phyloP scores from a whole-genome alignment of 306 rosid species.

The Carpinus viminea region DNA sequence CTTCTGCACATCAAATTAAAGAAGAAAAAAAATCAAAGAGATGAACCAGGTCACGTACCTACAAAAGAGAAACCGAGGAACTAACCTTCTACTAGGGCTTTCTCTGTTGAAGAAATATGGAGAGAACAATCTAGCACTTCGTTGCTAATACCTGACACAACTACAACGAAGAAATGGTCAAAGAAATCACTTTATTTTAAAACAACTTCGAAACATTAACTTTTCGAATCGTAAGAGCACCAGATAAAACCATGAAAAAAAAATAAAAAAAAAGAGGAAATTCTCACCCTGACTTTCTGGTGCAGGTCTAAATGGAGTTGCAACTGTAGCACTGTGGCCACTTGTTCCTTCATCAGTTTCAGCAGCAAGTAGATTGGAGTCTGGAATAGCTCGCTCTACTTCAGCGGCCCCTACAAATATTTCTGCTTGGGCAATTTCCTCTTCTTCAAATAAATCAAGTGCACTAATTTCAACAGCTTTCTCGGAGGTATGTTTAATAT shows the following conservation, averaged over 20 bases:
- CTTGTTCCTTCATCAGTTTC: background rate
- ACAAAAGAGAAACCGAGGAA: background rate
- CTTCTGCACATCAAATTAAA: conserved; percentile 2
- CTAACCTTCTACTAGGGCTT: background rate
- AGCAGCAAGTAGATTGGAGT: background rate
- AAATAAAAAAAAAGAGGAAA: too few relatives aligned
- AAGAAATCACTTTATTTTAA: background rate
- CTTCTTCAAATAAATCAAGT: background rate
- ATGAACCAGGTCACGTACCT: background rate
- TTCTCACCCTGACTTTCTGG: conserved; percentile 12
- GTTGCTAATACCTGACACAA: background rate
- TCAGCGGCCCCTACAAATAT: background rate
- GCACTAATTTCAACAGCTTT: background rate
- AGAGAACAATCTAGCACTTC: background rate
- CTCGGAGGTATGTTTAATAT: background rate
- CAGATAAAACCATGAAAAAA: background rate
- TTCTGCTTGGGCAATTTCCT: conserved; percentile 8
- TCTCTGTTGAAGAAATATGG: background rate
- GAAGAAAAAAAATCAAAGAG: background rate
- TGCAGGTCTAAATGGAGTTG: background rate
- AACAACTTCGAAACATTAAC: background rate
- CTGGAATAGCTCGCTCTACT: background rate
- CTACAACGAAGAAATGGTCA: background rate
- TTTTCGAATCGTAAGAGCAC: background rate
- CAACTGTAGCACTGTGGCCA: background rate